phyloP scores from a whole-genome alignment of 164 flowering plant species.

The Vitis cinerea region DNA sequence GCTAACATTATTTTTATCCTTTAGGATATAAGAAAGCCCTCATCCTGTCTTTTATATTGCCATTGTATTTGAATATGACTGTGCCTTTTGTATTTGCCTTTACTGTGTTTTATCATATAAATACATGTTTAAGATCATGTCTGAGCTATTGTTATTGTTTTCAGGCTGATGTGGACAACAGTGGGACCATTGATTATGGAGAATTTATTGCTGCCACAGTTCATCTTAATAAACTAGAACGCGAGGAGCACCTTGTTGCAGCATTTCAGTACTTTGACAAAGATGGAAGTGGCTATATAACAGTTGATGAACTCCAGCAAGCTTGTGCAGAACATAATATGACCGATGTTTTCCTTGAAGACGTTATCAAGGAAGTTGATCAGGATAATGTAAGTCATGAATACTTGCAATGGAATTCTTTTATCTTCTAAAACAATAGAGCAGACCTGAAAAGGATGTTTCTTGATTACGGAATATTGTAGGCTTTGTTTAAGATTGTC shows the following conservation, averaged over 20 bases:
- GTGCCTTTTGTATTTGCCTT: neutral
- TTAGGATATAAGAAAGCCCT: no score
- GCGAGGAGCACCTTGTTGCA: slow-evolving; percentile 94
- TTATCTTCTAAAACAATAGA: neutral
- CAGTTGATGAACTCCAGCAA: slow-evolving; percentile 94
- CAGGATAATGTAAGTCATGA: slow-evolving; percentile 81
- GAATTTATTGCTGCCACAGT: slow-evolving; percentile 96
- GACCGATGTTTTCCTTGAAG: slow-evolving; percentile 83
- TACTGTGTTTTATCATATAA: neutral
- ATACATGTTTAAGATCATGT: neutral
- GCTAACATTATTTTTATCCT: no score
- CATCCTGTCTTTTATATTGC: no score
- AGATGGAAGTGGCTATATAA: slow-evolving; percentile 95
- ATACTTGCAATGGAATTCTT: neutral
- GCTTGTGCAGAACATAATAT: slow-evolving; percentile 91
- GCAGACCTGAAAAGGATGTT: neutral
- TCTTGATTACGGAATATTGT: no score
- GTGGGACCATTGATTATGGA: slow-evolving; percentile 96
- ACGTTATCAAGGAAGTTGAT: slow-evolving; percentile 91
- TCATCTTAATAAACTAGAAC: slow-evolving; percentile 92
- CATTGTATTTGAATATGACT: neutral
- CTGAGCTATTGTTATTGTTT: slow-evolving; percentile 9
- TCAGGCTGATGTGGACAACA: slow-evolving; percentile 98
- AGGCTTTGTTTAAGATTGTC: no score
- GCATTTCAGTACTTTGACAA: slow-evolving; percentile 95